Evolutionary conservation across 1,139 yeast genomes (phyloP).

Genomic region (Blastobotrys petasosporus): DNA sequence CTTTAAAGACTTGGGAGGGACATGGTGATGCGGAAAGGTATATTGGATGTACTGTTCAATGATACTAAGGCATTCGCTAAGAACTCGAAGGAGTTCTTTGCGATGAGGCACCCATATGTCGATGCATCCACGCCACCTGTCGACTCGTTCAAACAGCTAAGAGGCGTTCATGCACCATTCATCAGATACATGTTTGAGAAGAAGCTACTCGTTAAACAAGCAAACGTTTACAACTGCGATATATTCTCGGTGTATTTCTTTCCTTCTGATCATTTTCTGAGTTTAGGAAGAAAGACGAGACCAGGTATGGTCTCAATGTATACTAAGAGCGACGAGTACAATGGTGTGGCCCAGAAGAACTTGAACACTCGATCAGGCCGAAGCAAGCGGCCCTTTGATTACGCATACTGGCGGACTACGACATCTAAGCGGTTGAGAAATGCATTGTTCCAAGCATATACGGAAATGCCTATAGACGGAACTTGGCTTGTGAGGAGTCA

Average conservation of each 20-base stretch:
- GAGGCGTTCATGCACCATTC: conserved; percentile 25
- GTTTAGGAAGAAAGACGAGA: conserved; percentile 44
- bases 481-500: conserved; percentile 40
- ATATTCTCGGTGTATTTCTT: conserved; percentile 31
- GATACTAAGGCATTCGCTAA: not conserved
- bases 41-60: not conserved
- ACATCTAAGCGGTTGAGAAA: conserved; percentile 41
- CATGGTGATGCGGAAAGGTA: not conserved
- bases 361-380: conserved; percentile 17
- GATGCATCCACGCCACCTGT: conserved; percentile 21
- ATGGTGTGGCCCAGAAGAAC: conserved; percentile 22
- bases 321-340: conserved; percentile 23
- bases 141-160: conserved; percentile 18
- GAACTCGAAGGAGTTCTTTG: not conserved
- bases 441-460: conserved; percentile 31
- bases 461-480: conserved; percentile 37
- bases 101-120: conserved; percentile 14
- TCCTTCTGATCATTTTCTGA: conserved; percentile 44
- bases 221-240: conserved; percentile 15
- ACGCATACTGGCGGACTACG: conserved; percentile 36
- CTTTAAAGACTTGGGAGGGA: not conserved
- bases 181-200: conserved; percentile 20
- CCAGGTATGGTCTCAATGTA: conserved; percentile 39
- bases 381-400: conserved; percentile 37
- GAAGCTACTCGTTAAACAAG: conserved; percentile 16